Base-by-base conservation (phyloP, 2,329 filamentous ascomycete species). In the Aureobasidium sp. region DNA sequence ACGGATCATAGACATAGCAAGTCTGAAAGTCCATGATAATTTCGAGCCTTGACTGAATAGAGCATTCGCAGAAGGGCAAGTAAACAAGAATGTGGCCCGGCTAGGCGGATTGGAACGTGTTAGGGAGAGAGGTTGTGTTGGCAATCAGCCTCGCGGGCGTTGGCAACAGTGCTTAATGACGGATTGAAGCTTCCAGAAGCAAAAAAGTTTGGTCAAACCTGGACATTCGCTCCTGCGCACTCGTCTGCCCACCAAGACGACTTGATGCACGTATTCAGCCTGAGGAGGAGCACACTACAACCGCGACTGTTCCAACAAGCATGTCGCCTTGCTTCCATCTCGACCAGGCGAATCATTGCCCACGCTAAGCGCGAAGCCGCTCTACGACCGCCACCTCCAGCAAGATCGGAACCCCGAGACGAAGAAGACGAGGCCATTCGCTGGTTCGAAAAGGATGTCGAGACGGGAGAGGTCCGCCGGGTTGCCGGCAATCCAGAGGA, bases 11-110 rank as follows among this genome's bases (percentile, higher is more conserved):
- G 4, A 74, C 64, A 56, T 75, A 76, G 59, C 71, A 73, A 56
- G 71, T 72, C 55, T 75, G 66, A 57, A 75, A 73, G 51, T 77
- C 74, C 74, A 76, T 76, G 7, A 22, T 25, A 7, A 22, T 14
- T 3, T 17, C 1, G 14, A 6, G 16, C n/a, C 14, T 22, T 6
- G 6, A n/a, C n/a, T 40, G 7, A 21, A 24, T 30, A 4, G 16
- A 4, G 12, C 12, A 30, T n/a, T 7, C 24, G 14, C 12, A 17
- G 24, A 38, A 8, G 24, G 5, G 12, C 27, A 30, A 30, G 32
- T 38, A 38, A 38, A 49, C 45, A 48, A 48, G 30, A 49, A 38
- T 35, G 29, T 29, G 29, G 27, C 17, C n/a, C 16, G 42, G 12
- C 27, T 25, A 35, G 29, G 22, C 42, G 19, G 42, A 47, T 3